phyloP scores from a whole-genome alignment of 352 stramenopile species.

The Phytophthora palmivora region DNA sequence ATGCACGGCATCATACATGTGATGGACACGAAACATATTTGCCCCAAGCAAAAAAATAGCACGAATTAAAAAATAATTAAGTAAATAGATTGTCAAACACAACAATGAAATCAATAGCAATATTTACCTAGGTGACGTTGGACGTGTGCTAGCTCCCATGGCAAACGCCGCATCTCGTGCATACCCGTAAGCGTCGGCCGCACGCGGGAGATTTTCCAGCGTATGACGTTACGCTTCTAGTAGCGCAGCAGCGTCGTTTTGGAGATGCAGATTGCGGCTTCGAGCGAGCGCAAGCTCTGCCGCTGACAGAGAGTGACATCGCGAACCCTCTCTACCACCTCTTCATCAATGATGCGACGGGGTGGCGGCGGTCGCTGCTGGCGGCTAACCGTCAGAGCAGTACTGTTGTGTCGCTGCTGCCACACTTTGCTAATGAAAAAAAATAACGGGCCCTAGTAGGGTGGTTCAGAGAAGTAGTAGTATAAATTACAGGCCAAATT shows the following conservation, averaged over 20 bases:
- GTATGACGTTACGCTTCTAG: neutral
- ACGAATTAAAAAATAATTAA: neutral
- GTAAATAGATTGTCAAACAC: neutral
- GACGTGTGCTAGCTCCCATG: neutral
- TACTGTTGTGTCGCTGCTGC: too few species aligned
- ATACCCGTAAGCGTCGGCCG: neutral
- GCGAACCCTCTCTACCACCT: too few species aligned
- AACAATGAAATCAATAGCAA: too few species aligned
- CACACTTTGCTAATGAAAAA: neutral
- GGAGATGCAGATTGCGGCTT: too few species aligned
- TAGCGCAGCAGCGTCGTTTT: too few species aligned
- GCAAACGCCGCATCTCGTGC: neutral
- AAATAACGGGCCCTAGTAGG: neutral
- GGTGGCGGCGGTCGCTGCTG: neutral
- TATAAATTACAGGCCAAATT: too few species aligned
- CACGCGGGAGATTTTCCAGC: neutral
- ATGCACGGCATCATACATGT: too few species aligned
- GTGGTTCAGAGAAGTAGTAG: slow-evolving; percentile 1
- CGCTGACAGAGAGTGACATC: too few species aligned
- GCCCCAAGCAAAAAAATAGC: slow-evolving; percentile 10
- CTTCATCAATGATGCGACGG: neutral
- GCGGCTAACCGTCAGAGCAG: too few species aligned
- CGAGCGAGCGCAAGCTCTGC: too few species aligned
- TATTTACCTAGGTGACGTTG: too few species aligned
- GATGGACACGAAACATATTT: slow-evolving; percentile 7